A percentile compares a stretch with the other conserved stretches of the same genome.
Evolutionary conservation across 306 rosid species (phyloP).

Genomic region (Casuarina equisetifolia): DNA sequence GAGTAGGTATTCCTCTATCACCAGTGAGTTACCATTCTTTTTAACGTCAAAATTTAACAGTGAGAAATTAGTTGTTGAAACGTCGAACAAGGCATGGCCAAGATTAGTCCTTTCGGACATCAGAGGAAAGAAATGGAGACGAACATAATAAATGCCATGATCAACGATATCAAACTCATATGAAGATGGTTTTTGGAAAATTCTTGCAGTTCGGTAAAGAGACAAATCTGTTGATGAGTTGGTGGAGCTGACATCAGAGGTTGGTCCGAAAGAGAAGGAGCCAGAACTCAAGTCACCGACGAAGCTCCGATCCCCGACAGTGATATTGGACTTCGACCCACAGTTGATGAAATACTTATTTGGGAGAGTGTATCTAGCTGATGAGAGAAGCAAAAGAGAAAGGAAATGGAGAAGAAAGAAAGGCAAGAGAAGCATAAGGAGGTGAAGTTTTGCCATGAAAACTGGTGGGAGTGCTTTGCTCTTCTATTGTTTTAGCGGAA

Average conservation of each 20-base stretch:
- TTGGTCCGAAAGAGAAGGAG: background rate
- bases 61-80: slow-evolving; percentile 24
- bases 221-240: background rate
- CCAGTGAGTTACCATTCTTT: background rate
- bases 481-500: no score
- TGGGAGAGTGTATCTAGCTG: background rate
- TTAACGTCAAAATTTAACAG: slow-evolving; percentile 14
- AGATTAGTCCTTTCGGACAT: slow-evolving; percentile 14
- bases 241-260: background rate
- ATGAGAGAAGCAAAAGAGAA: slow-evolving; percentile 33
- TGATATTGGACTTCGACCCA: slow-evolving; percentile 22
- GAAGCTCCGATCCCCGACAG: background rate
- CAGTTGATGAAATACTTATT: slow-evolving; percentile 42
- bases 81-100: slow-evolving; percentile 38
- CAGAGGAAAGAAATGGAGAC: slow-evolving; percentile 56
- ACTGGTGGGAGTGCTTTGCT: no score
- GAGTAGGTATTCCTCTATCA: slow-evolving; percentile 28
- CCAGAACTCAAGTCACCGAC: slow-evolving; percentile 10
- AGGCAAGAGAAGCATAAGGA: background rate
- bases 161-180: slow-evolving; percentile 11
- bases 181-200: background rate
- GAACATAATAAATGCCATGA: slow-evolving; percentile 32
- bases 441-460: slow-evolving; percentile 16
- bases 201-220: slow-evolving; percentile 39
- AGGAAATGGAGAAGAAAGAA: slow-evolving; percentile 18